A percentile compares a stretch with the other conserved stretches of the same genome.
phyloP scores from a whole-genome alignment of 352 stramenopile species.

The Plasmopara viticola region DNA sequence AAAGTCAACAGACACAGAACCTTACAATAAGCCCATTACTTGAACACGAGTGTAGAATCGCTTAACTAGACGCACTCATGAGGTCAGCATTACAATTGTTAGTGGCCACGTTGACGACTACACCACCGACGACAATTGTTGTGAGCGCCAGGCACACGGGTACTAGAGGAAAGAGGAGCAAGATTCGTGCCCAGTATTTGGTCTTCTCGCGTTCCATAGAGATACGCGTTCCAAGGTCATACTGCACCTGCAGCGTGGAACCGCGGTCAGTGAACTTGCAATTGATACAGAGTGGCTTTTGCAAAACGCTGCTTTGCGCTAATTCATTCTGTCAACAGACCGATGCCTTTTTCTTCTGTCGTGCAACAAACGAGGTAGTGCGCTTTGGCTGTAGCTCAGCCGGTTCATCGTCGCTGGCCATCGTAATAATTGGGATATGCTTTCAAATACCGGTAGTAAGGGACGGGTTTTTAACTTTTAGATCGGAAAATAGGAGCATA shows the following conservation, averaged over 20 bases:
- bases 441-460: neutral
- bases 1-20: no score
- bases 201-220: conserved; percentile 50
- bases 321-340: neutral
- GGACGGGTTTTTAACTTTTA: neutral
- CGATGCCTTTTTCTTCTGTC: conserved; percentile 39
- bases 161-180: conserved; percentile 60
- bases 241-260: conserved; percentile 21
- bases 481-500: no score
- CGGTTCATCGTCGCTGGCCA: conserved; percentile 7
- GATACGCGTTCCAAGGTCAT: conserved; percentile 50
- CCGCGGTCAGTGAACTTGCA: conserved; percentile 10
- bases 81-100: conserved; percentile 63
- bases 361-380: conserved; percentile 48
- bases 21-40: conserved; percentile 1
- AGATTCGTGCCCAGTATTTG: conserved; percentile 62
- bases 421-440: neutral
- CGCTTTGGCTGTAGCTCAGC: conserved; percentile 53
- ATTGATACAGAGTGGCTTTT: no score
- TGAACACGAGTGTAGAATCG: neutral
- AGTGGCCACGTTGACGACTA: conserved; percentile 63
- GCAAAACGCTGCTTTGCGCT: neutral
- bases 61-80: conserved; percentile 36
- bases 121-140: conserved; percentile 55
- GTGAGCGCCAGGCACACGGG: conserved; percentile 49